Percentiles rank a stretch among this genome's conserved stretches.
Evolutionary conservation across 495 filamentous ascomycete species (phyloP).

Genomic region (Bathelium albidoporum): DNA sequence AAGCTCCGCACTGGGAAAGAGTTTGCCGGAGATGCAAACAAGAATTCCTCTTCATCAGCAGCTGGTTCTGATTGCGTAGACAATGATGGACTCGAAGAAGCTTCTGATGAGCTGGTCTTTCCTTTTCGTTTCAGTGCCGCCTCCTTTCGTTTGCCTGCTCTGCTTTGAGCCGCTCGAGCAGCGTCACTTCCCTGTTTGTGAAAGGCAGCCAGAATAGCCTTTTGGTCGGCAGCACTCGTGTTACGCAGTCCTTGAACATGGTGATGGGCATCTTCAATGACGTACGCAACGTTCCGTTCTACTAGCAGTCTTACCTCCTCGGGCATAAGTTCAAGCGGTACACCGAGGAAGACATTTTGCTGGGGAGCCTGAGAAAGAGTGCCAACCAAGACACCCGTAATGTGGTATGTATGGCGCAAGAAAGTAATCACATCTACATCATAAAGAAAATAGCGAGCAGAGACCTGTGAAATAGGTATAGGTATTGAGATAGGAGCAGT

Average conservation of each 20-base stretch:
- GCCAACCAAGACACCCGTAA: constrained; percentile 78
- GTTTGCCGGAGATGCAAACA: constrained; percentile 34
- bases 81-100: too few relatives aligned
- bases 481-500: constrained; percentile 29
- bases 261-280: constrained; percentile 62
- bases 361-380: constrained; percentile 83
- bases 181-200: constrained; percentile 36
- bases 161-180: constrained; percentile 32
- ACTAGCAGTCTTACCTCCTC: constrained; percentile 82
- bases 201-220: constrained; percentile 22
- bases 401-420: constrained; percentile 69
- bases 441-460: constrained; percentile 78
- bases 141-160: constrained; percentile 34
- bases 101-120: constrained; percentile 24
- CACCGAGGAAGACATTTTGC: constrained; percentile 86
- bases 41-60: constrained; percentile 25
- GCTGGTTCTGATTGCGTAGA: not conserved
- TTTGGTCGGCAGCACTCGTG: constrained; percentile 45
- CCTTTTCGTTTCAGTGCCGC: constrained; percentile 31
- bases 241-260: constrained; percentile 50
- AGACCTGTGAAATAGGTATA: constrained; percentile 74
- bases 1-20: constrained; percentile 8
- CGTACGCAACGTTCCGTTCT: constrained; percentile 65
- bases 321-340: constrained; percentile 80
- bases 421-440: constrained; percentile 70